Conservation (phyloP, 1,284 basidiomycete genomes). For the Malassezia japonica region DNA sequence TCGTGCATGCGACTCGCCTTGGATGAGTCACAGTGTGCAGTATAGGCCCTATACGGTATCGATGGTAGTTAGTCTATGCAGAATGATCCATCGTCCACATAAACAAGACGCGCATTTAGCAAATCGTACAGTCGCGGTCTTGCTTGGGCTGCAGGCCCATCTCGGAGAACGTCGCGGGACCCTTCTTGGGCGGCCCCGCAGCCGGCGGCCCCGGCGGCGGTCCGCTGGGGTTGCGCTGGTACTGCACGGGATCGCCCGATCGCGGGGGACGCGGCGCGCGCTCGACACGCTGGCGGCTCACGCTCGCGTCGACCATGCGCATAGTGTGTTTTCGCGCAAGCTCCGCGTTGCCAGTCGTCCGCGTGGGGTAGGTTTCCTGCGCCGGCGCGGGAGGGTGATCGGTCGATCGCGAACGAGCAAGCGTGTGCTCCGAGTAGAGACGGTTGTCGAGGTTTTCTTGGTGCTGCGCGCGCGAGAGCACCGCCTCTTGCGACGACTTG, state of each 20-base stretch:
- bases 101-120: no score
- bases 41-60: no score
- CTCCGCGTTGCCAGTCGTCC: conserved; percentile 10
- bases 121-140: conserved; percentile 60
- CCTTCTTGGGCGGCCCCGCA: conserved; percentile 43
- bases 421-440: conserved; percentile 71
- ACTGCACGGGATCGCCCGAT: conserved; percentile 11
- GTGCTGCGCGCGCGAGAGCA: conserved; percentile 69
- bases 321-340: conserved; percentile 7
- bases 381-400: conserved; percentile 17
- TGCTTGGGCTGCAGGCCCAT: conserved; percentile 74
- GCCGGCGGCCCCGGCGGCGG: conserved; percentile 2
- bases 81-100: no score
- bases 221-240: conserved; percentile 9
- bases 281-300: conserved; percentile 3
- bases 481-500: conserved; percentile 50
- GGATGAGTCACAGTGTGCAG: no score
- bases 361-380: no score
- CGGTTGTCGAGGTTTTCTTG: conserved; percentile 66
- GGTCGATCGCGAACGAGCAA: conserved; percentile 52
- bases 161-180: conserved; percentile 74
- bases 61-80: no score
- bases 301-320: conserved; percentile 15
- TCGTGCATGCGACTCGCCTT: neutral
- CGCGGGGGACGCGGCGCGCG: neutral